phyloP scores from a whole-genome alignment of 768 basidiomycete species.

The Hortiboletus campestris region DNA sequence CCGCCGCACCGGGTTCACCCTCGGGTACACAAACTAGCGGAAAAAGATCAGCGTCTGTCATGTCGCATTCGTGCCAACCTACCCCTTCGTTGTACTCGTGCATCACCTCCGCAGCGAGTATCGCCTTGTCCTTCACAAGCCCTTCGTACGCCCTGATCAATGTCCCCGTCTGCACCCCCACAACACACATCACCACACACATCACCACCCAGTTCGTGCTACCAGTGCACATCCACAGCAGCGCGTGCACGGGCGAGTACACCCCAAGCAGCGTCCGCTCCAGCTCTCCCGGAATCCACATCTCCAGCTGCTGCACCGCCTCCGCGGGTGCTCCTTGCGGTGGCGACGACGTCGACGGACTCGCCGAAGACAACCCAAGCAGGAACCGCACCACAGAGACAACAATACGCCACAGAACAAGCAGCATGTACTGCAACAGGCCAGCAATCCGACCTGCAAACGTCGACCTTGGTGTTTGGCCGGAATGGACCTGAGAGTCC shows the following conservation, averaged over 20 bases:
- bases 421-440: constrained; percentile 35
- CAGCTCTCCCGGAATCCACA: constrained; percentile 74
- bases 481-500: constrained; percentile 6
- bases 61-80: constrained; percentile 24
- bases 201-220: constrained; percentile 77
- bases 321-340: constrained; percentile 39
- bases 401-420: constrained; percentile 49
- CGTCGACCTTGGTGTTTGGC: constrained; percentile 45
- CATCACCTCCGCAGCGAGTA: constrained; percentile 78
- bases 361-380: constrained; percentile 54
- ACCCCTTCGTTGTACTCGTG: constrained; percentile 82
- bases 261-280: constrained; percentile 68
- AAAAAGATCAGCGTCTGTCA: not conserved
- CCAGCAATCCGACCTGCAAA: constrained; percentile 38
- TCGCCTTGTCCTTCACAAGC: constrained; percentile 69
- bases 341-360: constrained; percentile 34
- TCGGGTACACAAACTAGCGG: constrained; percentile 78
- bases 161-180: constrained; percentile 59
- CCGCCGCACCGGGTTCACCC: constrained; percentile 68
- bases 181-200: constrained; percentile 62
- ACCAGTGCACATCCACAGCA: constrained; percentile 70
- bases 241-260: constrained; percentile 75
- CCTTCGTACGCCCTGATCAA: constrained; percentile 46
- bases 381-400: constrained; percentile 64
- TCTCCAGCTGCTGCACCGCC: constrained; percentile 71